Base-by-base conservation (phyloP, 345 rosid genomes). In the Gossypioides kirkii region DNA sequence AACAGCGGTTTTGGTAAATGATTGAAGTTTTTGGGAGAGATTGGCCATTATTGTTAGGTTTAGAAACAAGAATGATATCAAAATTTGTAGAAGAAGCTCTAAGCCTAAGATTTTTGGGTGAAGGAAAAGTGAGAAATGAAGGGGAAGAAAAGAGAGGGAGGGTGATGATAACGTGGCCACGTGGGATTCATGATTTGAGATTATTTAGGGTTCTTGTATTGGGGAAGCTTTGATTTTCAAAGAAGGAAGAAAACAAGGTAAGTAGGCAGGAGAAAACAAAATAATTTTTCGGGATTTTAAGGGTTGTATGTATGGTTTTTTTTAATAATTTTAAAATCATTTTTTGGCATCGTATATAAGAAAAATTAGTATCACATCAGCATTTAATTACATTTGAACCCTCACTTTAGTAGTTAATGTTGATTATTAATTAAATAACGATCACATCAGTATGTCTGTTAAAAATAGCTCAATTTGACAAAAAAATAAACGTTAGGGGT, bases 1-100 rank as follows among this genome's bases (percentile, higher is more conserved):
- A 73, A 93, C 73, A 0, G 87, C 86, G 8, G 93, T 76, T 36
- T 84, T 86, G 49, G 90, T 79, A 18, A 86, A 73, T 49, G 83
- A 77, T 77, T 79, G 84, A 28, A 90, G 72, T 66, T 77, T 84
- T 0, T 78, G 74, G 9, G 72, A n/a, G 43, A 81, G 2, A 55
- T 68, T 47, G 73, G 11, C 67, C 46, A 47, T 55, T 46, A 61
- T 52, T 10, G 56, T 42, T 61, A 61, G 18, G 58, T 0, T 14
- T 25, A 5, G 70, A 55, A 63, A 42, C 17, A 23, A 75, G 36
- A 36, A 42, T 2, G n/a, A 41, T 43, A 47, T 25, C 71, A 65
- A 71, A 6, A 17, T 56, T 59, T 49, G 70, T 9, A 52, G 85
- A 61, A 72, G 75, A 70, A 58, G 86, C 85, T 23, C 64, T 80